These are phyloP conservation scores for Tetracladium marchalianum DNA, from an alignment of 495 filamentous ascomycete species.

Conservation along the genomic window DNA sequence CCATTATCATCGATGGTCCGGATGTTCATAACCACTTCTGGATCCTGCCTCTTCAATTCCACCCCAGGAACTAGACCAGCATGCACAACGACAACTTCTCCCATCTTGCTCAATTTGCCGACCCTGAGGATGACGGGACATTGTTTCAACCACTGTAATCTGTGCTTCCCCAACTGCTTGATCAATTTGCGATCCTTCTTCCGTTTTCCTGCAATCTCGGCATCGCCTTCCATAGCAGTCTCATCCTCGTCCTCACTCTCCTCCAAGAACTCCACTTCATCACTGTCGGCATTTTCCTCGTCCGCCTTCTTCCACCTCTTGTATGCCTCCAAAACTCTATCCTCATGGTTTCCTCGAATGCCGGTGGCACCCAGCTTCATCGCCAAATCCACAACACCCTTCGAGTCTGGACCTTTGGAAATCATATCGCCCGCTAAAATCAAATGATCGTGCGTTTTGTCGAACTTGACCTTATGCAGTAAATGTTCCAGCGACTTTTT, in stretches of 20 bases:
- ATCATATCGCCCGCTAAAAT: slow-evolving; percentile 79
- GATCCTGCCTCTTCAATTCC: slow-evolving; percentile 62
- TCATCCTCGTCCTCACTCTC: slow-evolving; percentile 19
- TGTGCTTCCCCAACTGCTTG: slow-evolving; percentile 40
- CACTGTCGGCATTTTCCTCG: slow-evolving; percentile 6
- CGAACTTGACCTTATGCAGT: slow-evolving; percentile 57
- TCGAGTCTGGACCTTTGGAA: slow-evolving; percentile 78
- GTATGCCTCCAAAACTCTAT: slow-evolving; percentile 53
- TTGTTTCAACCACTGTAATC: slow-evolving; percentile 57
- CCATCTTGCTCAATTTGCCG: slow-evolving; percentile 45
- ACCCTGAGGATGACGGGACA: slow-evolving; percentile 70
- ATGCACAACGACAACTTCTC: slow-evolving; percentile 66
- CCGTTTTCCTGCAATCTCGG: not conserved
- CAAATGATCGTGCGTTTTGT: slow-evolving; percentile 57
- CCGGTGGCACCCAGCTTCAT: slow-evolving; percentile 59
- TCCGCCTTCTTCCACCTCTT: not conserved
- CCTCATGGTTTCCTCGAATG: slow-evolving; percentile 92
- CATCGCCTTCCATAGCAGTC: slow-evolving; percentile 26
- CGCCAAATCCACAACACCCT: slow-evolving; percentile 66
- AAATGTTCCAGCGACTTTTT: slow-evolving; percentile 53
- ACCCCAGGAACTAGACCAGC: slow-evolving; percentile 73
- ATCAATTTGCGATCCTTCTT: slow-evolving; percentile 30
- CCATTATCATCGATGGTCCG: slow-evolving; percentile 59
- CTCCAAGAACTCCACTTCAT: slow-evolving; percentile 1
- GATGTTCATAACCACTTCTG: slow-evolving; percentile 85